Conservation (phyloP, 495 filamentous ascomycete genomes). For the Aspergillus coremiiformis region DNA sequence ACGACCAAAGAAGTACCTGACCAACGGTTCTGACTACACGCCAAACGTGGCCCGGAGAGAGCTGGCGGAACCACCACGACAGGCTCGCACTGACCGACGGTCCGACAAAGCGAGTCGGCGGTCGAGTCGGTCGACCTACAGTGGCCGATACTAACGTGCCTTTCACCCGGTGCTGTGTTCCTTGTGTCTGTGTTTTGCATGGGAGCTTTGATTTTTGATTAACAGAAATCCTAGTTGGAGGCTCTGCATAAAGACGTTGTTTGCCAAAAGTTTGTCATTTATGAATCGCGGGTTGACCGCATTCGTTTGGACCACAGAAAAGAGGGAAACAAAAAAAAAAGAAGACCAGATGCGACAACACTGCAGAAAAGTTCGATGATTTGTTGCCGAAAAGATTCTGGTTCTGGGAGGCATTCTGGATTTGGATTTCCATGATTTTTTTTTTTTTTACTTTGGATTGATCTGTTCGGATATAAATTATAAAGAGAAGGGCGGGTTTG, state of each 20-base stretch:
- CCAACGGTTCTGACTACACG: constrained; percentile 30
- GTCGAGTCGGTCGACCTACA: constrained; percentile 35
- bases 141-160: constrained; percentile 14
- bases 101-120: constrained; percentile 36
- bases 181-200: not conserved
- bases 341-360: not conserved
- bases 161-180: not conserved
- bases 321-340: not conserved
- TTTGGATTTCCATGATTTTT: no score
- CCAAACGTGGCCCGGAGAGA: constrained; percentile 23
- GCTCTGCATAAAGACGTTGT: not conserved
- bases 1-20: constrained; percentile 33
- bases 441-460: constrained; percentile 7
- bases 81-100: constrained; percentile 27
- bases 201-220: not conserved
- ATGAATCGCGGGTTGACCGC: not conserved
- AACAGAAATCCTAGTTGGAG: not conserved
- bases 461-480: constrained; percentile 8
- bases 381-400: constrained; percentile 9
- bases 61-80: constrained; percentile 24
- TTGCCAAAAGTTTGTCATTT: constrained; percentile 2
- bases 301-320: not conserved
- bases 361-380: constrained; percentile 13
- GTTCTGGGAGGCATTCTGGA: constrained; percentile 13
- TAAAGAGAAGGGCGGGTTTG: constrained; percentile 20